phyloP scores from a whole-genome alignment of 352 stramenopile species.

The Thraustochytrium striatum region DNA sequence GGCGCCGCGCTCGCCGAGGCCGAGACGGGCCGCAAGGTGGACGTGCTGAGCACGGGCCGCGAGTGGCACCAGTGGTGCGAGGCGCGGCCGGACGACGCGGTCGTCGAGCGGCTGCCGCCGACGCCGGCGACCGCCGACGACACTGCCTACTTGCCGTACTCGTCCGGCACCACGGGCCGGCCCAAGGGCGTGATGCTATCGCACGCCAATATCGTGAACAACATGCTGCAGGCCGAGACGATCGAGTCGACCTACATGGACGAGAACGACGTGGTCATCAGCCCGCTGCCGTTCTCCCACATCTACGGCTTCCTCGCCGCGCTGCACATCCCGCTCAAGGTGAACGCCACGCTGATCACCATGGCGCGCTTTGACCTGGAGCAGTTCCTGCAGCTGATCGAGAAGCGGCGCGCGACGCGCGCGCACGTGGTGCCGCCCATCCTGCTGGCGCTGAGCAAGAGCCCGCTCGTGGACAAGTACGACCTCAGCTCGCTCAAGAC shows the following conservation, averaged over 20 bases:
- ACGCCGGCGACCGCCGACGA: constrained; percentile 16
- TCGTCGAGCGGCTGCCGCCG: not conserved
- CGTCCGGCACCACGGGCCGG: constrained; percentile 82
- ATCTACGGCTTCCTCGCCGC: constrained; percentile 83
- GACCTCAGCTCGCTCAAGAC: constrained; percentile 72
- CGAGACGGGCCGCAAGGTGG: constrained; percentile 6
- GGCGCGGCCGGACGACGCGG: constrained; percentile 4
- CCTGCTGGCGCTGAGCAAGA: constrained; percentile 71
- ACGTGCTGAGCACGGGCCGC: not conserved
- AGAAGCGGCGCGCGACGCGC: constrained; percentile 60
- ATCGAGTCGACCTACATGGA: constrained; percentile 52
- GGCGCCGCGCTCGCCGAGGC: constrained; percentile 52
- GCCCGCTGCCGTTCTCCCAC: constrained; percentile 86
- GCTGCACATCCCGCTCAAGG: constrained; percentile 71
- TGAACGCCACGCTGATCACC: constrained; percentile 73
- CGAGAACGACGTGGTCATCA: constrained; percentile 64
- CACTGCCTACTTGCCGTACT: constrained; percentile 75
- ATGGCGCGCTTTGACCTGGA: constrained; percentile 77
- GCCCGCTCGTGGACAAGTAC: constrained; percentile 82
- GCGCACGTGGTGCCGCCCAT: constrained; percentile 82
- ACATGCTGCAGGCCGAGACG: constrained; percentile 73
- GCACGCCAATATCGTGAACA: constrained; percentile 74
- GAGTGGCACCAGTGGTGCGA: constrained; percentile 9
- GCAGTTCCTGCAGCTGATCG: constrained; percentile 71
- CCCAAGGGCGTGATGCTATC: constrained; percentile 84